Evolutionary conservation across 2,329 filamentous ascomycete species (phyloP).

Genomic region (Pseudovirgaria hyperparasitica): DNA sequence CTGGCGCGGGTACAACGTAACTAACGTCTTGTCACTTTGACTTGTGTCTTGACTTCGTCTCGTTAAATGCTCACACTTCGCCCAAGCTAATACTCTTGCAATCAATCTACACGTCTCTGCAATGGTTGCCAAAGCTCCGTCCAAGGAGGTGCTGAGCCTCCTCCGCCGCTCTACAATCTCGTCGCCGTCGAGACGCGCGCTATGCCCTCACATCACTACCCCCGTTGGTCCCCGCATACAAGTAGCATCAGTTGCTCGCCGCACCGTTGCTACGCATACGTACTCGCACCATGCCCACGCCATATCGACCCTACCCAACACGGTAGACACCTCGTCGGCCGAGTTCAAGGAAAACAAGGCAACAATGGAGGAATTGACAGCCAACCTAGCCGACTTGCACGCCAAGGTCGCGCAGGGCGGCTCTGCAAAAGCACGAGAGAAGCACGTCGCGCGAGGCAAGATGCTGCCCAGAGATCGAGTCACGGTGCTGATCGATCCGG

Average conservation of each 20-base stretch:
- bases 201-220: slow-evolving; percentile 7
- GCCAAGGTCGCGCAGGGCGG: slow-evolving; percentile 63
- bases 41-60: too few species aligned
- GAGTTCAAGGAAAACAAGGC: slow-evolving; percentile 71
- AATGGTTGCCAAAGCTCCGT: slow-evolving; percentile 22
- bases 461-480: slow-evolving; percentile 89
- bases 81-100: too few species aligned
- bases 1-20: too few species aligned
- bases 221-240: too few species aligned
- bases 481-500: slow-evolving; percentile 74
- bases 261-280: slow-evolving; percentile 60
- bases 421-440: slow-evolving; percentile 67
- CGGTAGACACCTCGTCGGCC: slow-evolving; percentile 62
- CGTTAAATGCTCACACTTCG: too few species aligned
- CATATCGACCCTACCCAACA: slow-evolving; percentile 65
- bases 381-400: slow-evolving; percentile 57
- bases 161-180: slow-evolving; percentile 20
- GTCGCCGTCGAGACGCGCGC: slow-evolving; percentile 9
- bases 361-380: slow-evolving; percentile 64
- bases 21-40: too few species aligned
- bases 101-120: too few species aligned
- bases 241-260: too few species aligned
- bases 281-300: slow-evolving; percentile 70
- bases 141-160: slow-evolving; percentile 19
- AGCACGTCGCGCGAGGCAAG: slow-evolving; percentile 79